Evolutionary conservation across 345 rosid genomes (phyloP).

Genomic region (Microthlaspi erraticum): DNA sequence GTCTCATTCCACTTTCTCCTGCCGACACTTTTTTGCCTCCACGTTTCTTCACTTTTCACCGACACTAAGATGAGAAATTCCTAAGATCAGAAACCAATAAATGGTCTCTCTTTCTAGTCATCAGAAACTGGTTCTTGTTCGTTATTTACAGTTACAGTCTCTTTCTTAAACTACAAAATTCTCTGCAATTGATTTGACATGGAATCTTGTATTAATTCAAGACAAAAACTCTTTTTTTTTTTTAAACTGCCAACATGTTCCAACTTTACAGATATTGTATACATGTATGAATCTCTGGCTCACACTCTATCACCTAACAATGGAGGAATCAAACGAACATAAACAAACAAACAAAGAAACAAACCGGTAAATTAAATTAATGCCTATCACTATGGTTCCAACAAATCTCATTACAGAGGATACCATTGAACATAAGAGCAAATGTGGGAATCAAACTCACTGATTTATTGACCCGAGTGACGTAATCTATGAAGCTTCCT

Average conservation of each 20-base stretch:
- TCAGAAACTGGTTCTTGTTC: conserved; percentile 34
- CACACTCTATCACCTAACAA: conserved; percentile 39
- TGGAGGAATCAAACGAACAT: conserved; percentile 39
- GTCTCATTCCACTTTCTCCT: conserved; percentile 33
- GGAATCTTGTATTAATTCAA: conserved; percentile 15
- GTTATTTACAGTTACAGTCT: conserved; percentile 23
- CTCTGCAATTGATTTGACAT: conserved; percentile 27
- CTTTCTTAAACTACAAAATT: conserved; percentile 5
- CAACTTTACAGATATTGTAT: conserved; percentile 46
- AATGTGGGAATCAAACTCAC: conserved; percentile 32
- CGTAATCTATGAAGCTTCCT: conserved; percentile 7
- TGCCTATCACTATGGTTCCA: conserved; percentile 47
- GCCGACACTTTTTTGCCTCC: conserved; percentile 41
- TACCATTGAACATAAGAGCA: conserved; percentile 26
- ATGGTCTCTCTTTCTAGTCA: conserved; percentile 35
- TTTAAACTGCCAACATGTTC: conserved; percentile 38
- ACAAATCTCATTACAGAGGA: conserved; percentile 45
- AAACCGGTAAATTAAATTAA: conserved; percentile 38
- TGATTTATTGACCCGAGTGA: conserved; percentile 31
- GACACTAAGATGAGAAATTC: conserved; percentile 31
- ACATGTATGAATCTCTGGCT: conserved; percentile 43
- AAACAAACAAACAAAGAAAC: conserved; percentile 18
- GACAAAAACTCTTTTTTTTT: conserved; percentile 34
- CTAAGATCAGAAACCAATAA: conserved; percentile 16
- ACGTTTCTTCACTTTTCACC: conserved; percentile 40